phyloP scores from a whole-genome alignment of 2,329 filamentous ascomycete species.

The Colletotrichum eleusines region DNA sequence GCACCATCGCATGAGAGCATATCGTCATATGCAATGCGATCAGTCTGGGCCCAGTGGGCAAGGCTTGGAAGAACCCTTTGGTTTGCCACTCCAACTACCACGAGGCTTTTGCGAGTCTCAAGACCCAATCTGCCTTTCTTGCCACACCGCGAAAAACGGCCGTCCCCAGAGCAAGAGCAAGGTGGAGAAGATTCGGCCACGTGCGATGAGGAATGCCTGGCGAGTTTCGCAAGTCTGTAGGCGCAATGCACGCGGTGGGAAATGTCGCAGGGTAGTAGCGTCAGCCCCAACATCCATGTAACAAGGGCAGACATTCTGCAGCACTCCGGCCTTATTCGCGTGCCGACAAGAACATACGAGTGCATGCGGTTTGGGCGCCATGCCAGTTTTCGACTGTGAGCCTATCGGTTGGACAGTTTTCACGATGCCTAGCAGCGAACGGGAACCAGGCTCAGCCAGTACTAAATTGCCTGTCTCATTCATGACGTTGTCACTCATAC shows the following conservation, averaged over 20 bases:
- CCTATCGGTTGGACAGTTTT: too few species aligned
- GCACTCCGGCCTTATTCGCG: background rate
- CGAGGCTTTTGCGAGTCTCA: conserved; percentile 2
- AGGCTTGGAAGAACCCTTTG: conserved; percentile 26
- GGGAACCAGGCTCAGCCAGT: too few species aligned
- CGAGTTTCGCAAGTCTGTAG: conserved; percentile 19
- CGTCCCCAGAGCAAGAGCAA: background rate
- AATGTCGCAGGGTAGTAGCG: background rate
- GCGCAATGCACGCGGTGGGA: background rate
- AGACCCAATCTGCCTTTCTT: background rate
- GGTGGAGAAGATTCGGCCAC: background rate
- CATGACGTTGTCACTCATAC: too few species aligned
- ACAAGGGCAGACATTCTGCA: background rate
- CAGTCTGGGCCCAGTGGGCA: background rate
- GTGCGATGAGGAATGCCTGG: conserved; percentile 15
- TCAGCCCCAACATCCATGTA: background rate
- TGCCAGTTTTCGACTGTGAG: too few species aligned
- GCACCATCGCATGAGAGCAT: conserved; percentile 18
- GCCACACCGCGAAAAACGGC: conserved; percentile 25
- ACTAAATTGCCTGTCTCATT: too few species aligned
- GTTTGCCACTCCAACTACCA: background rate
- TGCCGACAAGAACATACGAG: too few species aligned
- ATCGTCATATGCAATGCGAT: conserved; percentile 21
- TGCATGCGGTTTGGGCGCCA: too few species aligned
- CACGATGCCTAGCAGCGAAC: too few species aligned